Base-by-base conservation (phyloP, 2,329 filamentous ascomycete genomes). In the Scolecobasidium constrictum region DNA sequence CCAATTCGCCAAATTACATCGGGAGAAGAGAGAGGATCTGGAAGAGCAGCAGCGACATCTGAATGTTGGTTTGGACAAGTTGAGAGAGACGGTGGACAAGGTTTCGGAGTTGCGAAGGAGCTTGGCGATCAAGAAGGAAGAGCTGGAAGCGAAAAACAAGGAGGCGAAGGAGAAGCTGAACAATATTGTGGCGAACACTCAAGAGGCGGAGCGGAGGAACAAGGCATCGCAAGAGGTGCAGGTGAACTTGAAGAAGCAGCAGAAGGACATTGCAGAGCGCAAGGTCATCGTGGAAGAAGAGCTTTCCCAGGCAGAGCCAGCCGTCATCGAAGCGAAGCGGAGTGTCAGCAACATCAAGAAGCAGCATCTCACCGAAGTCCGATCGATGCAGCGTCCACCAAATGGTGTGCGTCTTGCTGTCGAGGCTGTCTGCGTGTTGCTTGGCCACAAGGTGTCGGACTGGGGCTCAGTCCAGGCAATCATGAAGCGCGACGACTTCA, bases 341-440 rank as follows among this genome's bases (percentile, higher is more conserved):
- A 95, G 88, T 65, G 93, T 98, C 62, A 92, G 85, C 68, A 95
- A 93, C 69, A 98, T 98, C 69, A 98, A 96, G 71, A 80, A 84
- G 58, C 87, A 94, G 60, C 92, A 98, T 62, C 73, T 98, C 50
- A 95, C 88, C 11, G 92, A 98, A 78, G 90, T 98, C 40, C 80
- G 92, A 58, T 94, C 90, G 50, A 96, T 98, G 92, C 79, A 81
- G 51, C 93, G 86, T 54, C 92, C 92, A 5, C 92, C 92, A 6
- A 73, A 79, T 52, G 86, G 87, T 70, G 93, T 98, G 52, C 82
- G 86, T 56, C 77, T 96, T 52, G 86, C 92, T 2, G 73, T 98
- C 45, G 90, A 96, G 58, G 86, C 92, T n/a, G 93, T 98, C 4
- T 96, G 92, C 67, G 92, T 88, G 1, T 68, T 98, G 38, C 77